These are phyloP conservation scores for Eimeria maxima DNA, from an alignment of 169 alveolate genomes.

Conservation along the genomic window DNA sequence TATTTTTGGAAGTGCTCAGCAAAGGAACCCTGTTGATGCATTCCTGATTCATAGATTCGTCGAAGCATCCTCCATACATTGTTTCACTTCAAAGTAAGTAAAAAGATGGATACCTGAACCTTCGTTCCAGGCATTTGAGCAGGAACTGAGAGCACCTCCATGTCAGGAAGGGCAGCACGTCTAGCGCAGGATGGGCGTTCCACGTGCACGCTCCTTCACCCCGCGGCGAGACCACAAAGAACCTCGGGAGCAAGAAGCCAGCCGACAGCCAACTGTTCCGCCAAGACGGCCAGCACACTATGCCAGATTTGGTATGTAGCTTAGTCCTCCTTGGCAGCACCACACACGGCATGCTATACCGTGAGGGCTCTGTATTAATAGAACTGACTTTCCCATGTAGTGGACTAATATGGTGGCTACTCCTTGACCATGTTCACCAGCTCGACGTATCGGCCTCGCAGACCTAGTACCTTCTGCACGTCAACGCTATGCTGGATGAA, in stretches of 20 bases:
- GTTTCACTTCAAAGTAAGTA: not conserved
- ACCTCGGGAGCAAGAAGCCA: not conserved
- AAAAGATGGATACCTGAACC: not conserved
- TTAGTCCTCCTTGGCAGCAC: not conserved
- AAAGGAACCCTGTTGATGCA: not conserved
- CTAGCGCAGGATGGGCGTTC: not conserved
- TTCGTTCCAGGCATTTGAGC: not conserved
- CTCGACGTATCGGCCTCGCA: constrained; percentile 72
- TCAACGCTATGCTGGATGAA: constrained; percentile 75
- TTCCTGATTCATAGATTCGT: not conserved
- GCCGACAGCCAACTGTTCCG: not conserved
- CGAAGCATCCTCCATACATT: not conserved
- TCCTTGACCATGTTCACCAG: constrained; percentile 69
- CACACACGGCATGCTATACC: not conserved
- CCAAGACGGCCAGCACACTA: not conserved
- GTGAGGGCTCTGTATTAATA: not conserved
- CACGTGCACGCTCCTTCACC: not conserved
- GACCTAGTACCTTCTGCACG: constrained; percentile 68
- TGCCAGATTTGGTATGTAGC: not conserved
- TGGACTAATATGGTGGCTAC: not conserved
- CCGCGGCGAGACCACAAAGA: not conserved
- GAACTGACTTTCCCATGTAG: not conserved
- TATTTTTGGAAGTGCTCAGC: not conserved
- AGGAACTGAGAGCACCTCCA: not conserved
- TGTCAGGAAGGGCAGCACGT: not conserved